Evolutionary conservation across 345 rosid species (phyloP).

Genomic region (Cardiospermum halicacabum): DNA sequence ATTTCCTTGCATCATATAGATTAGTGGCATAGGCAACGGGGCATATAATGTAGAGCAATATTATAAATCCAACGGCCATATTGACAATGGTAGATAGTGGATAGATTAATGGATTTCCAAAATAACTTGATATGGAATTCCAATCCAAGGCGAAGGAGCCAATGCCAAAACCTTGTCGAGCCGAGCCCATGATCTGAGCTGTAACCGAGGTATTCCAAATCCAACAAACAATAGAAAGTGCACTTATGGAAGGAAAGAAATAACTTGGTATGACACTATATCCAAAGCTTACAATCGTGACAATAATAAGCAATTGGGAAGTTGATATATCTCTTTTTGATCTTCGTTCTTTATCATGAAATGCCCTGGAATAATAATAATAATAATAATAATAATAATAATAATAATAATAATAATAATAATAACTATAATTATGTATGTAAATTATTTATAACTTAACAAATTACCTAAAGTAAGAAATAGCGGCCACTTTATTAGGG

Average conservation of each 20-base stretch:
- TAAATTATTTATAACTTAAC: too few species aligned
- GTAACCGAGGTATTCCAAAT: not conserved
- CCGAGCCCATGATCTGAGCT: not conserved
- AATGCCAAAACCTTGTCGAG: conserved; percentile 3
- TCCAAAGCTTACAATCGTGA: too few species aligned
- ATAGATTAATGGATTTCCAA: conserved; percentile 2
- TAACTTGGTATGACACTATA: conserved; percentile 16
- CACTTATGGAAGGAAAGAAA: conserved; percentile 17
- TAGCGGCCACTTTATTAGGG: too few species aligned
- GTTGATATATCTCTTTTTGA: too few species aligned
- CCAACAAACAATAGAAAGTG: conserved; percentile 23
- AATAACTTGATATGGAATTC: not conserved
- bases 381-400: too few species aligned
- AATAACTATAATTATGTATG: too few species aligned
- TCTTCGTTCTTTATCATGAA: conserved; percentile 12
- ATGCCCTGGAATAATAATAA: too few species aligned
- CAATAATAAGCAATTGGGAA: too few species aligned
- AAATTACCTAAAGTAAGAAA: too few species aligned
- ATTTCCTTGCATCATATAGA: conserved; percentile 14
- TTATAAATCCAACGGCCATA: conserved; percentile 15
- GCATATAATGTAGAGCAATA: conserved; percentile 11
- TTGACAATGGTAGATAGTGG: conserved; percentile 21
- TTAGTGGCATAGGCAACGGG: conserved; percentile 24
- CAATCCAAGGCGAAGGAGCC: conserved; percentile 10
- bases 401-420: too few species aligned